Evolutionary conservation across 192 early-diverging fungal species (phyloP).

Genomic region (Globomyces pollinis-pini): DNA sequence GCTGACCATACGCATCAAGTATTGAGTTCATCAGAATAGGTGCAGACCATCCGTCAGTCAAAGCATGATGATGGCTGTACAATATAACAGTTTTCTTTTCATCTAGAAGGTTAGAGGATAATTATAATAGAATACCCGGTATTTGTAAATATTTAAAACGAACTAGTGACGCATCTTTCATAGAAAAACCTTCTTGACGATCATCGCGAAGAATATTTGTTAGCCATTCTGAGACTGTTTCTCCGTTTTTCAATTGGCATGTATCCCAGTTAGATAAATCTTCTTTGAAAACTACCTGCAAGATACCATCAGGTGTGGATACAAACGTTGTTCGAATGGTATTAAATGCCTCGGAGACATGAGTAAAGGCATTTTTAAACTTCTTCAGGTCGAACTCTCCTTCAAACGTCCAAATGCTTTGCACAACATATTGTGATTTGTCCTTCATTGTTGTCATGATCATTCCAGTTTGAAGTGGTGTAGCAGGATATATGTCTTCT

Average conservation of each 20-base stretch:
- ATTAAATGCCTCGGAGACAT: not conserved
- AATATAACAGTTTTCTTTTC: not conserved
- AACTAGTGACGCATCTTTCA: too few relatives aligned
- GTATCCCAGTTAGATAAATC: not conserved
- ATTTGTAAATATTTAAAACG: too few relatives aligned
- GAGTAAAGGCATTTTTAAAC: not conserved
- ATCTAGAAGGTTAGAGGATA: too few relatives aligned
- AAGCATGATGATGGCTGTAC: constrained; percentile 11
- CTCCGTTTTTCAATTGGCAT: too few relatives aligned
- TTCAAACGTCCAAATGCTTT: not conserved
- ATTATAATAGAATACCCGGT: too few relatives aligned
- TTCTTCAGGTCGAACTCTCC: not conserved
- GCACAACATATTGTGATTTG: not conserved
- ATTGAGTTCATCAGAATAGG: not conserved
- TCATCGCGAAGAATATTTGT: too few relatives aligned
- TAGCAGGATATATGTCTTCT: constrained; percentile 4
- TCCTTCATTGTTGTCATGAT: not conserved
- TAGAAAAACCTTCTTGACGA: not conserved
- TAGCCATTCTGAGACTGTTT: too few relatives aligned
- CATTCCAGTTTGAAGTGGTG: constrained; percentile 3
- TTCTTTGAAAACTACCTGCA: not conserved
- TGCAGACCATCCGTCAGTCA: constrained; percentile 12
- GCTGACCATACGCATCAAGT: too few relatives aligned
- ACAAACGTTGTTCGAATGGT: constrained; percentile 6
- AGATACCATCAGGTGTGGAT: not conserved